Evolutionary conservation across 495 filamentous ascomycete species (phyloP).

Genomic region (Chaetomium fimeti): DNA sequence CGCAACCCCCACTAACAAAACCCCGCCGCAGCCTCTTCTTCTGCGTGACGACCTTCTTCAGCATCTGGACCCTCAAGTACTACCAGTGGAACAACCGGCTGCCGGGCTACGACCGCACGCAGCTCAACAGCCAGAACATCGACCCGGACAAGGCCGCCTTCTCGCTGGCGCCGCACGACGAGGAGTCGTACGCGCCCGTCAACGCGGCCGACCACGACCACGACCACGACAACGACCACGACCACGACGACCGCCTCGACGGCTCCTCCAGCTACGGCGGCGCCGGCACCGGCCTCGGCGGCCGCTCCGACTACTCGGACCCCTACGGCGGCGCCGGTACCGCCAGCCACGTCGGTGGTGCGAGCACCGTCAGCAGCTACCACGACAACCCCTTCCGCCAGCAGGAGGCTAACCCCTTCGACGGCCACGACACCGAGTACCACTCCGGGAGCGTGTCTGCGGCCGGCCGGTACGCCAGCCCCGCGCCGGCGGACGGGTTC

Average conservation of each 20-base stretch:
- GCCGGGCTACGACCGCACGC: constrained; percentile 60
- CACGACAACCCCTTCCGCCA: constrained; percentile 37
- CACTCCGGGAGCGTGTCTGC: constrained; percentile 34
- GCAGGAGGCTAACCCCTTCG: constrained; percentile 43
- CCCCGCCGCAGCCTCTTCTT: constrained; percentile 64
- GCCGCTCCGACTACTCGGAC: constrained; percentile 36
- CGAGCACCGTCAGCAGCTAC: constrained; percentile 21
- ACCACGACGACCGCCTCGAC: constrained; percentile 31
- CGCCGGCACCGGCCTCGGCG: constrained; percentile 10
- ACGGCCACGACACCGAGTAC: constrained; percentile 39
- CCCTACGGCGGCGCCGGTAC: constrained; percentile 31
- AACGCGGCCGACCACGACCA: constrained; percentile 46
- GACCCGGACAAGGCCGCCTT: constrained; percentile 60
- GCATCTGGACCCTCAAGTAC: constrained; percentile 73
- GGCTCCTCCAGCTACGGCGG: constrained; percentile 16
- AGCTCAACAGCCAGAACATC: constrained; percentile 50
- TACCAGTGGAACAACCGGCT: constrained; percentile 74
- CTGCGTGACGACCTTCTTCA: constrained; percentile 66
- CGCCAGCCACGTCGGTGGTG: constrained; percentile 19
- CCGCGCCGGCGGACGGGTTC: constrained; percentile 39
- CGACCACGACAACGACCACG: constrained; percentile 28
- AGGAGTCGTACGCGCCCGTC: constrained; percentile 51
- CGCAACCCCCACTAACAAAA: background rate
- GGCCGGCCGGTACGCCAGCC: constrained; percentile 37
- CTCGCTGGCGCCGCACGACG: constrained; percentile 55